phyloP scores from a whole-genome alignment of 805 yeast genomes.

The Tetrapisispora pingtungensis region DNA sequence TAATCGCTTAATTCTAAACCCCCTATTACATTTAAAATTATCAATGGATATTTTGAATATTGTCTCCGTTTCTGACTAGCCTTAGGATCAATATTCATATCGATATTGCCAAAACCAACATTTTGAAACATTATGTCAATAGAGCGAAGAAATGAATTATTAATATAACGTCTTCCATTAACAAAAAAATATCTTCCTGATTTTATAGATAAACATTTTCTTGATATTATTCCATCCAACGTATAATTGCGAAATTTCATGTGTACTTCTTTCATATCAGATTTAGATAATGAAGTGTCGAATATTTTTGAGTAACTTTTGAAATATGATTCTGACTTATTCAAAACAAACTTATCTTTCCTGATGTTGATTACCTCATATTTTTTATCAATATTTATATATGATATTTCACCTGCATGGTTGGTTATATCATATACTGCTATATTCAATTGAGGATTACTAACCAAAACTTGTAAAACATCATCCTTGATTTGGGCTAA shows the following conservation, averaged over 20 bases:
- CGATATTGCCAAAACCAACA: constrained; percentile 9
- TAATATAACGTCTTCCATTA: constrained; percentile 32
- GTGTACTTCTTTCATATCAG: constrained; percentile 14
- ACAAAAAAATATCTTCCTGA: constrained; percentile 37
- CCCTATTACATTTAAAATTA: constrained; percentile 28
- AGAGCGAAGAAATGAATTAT: constrained; percentile 10
- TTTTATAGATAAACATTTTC: constrained; percentile 27
- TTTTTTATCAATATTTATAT: too few relatives aligned
- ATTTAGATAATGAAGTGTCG: constrained; percentile 12
- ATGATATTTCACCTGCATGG: background rate
- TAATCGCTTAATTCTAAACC: constrained; percentile 29
- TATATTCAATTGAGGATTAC: constrained; percentile 11
- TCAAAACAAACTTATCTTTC: background rate
- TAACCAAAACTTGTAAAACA: constrained; percentile 15
- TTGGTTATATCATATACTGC: background rate
- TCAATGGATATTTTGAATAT: constrained; percentile 31
- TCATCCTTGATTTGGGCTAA: constrained; percentile 10
- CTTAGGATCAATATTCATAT: background rate
- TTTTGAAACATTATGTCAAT: constrained; percentile 17
- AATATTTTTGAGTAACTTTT: constrained; percentile 5
- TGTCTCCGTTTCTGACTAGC: constrained; percentile 27
- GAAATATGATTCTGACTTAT: background rate
- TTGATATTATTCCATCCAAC: constrained; percentile 35
- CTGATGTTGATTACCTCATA: background rate
- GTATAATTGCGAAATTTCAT: constrained; percentile 15